Evolutionary conservation across 2,329 filamentous ascomycete species (phyloP).

Genomic region (Fusarium lyarnte): DNA sequence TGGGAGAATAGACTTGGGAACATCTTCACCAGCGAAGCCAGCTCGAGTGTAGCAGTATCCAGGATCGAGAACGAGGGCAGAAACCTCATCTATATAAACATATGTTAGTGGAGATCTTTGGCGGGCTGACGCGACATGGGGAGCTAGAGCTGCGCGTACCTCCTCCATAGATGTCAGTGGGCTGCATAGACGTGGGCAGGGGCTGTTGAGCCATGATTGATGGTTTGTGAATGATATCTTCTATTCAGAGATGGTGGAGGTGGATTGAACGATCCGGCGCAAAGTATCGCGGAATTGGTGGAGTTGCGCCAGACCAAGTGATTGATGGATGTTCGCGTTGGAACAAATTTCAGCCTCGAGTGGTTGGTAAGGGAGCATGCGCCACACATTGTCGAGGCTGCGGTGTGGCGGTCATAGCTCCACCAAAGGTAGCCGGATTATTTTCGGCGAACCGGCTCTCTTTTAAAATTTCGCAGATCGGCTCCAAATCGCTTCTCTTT

Average conservation of each 20-base stretch:
- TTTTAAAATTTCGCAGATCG: constrained; percentile 37
- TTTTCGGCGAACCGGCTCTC: constrained; percentile 20
- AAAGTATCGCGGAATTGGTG: constrained; percentile 38
- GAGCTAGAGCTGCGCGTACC: constrained; percentile 53
- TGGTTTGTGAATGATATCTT: constrained; percentile 1
- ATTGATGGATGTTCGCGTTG: constrained; percentile 41
- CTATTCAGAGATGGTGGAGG: constrained; percentile 18
- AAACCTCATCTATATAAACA: constrained; percentile 82
- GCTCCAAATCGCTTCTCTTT: constrained; percentile 9
- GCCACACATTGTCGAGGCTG: constrained; percentile 29
- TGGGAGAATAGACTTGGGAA: constrained; percentile 91
- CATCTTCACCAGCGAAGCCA: constrained; percentile 97
- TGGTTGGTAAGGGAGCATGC: constrained; percentile 36
- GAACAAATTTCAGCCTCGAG: constrained; percentile 49
- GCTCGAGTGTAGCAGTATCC: constrained; percentile 92
- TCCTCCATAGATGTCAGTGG: constrained; percentile 72
- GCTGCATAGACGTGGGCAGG: constrained; percentile 64
- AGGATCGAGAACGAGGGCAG: constrained; percentile 94
- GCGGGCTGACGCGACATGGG: constrained; percentile 28
- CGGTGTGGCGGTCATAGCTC: background rate
- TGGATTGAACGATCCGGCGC: constrained; percentile 44
- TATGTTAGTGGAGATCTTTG: constrained; percentile 31
- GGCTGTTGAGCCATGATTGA: constrained; percentile 65
- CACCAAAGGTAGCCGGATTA: constrained; percentile 26
- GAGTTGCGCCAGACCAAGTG: constrained; percentile 39